Evolutionary conservation across 2,329 filamentous ascomycete genomes (phyloP).

Genomic region (Ophiosphaerella narmari): DNA sequence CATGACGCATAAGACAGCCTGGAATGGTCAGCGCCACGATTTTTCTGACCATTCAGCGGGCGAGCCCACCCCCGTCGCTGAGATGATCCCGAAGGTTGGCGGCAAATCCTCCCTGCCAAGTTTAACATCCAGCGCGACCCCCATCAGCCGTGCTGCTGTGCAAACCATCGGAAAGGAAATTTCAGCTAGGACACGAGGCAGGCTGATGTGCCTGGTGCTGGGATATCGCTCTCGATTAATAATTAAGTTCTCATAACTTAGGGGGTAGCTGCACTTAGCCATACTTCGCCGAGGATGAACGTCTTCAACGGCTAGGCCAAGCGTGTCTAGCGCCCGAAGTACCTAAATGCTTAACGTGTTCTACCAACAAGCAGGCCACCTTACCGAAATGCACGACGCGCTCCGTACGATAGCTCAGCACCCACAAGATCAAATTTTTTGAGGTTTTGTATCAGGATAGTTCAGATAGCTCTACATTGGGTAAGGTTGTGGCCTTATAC

Average conservation of each 20-base stretch:
- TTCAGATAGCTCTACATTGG: conserved; percentile 5
- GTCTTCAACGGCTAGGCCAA: too few relatives aligned
- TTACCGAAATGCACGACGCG: conserved; percentile 3
- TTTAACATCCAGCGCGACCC: neutral
- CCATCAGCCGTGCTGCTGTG: too few relatives aligned
- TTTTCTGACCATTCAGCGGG: neutral
- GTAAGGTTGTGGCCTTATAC: conserved; percentile 6
- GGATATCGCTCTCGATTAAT: too few relatives aligned
- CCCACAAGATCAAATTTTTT: conserved; percentile 4
- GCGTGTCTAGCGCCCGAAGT: too few relatives aligned
- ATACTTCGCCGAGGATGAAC: too few relatives aligned
- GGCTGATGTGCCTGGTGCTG: too few relatives aligned
- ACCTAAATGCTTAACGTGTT: too few relatives aligned
- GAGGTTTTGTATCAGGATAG: neutral
- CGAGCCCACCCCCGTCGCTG: neutral
- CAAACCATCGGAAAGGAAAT: too few relatives aligned
- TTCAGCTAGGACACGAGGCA: too few relatives aligned
- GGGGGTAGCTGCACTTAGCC: too few relatives aligned
- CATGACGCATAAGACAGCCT: neutral
- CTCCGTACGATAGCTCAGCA: neutral
- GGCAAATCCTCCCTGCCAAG: neutral
- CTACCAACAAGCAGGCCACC: neutral
- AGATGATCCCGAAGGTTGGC: neutral
- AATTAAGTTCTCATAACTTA: too few relatives aligned
- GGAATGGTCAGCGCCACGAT: neutral